Conservation (phyloP, 2,329 filamentous ascomycete species). For the Colletotrichum kahawae region DNA sequence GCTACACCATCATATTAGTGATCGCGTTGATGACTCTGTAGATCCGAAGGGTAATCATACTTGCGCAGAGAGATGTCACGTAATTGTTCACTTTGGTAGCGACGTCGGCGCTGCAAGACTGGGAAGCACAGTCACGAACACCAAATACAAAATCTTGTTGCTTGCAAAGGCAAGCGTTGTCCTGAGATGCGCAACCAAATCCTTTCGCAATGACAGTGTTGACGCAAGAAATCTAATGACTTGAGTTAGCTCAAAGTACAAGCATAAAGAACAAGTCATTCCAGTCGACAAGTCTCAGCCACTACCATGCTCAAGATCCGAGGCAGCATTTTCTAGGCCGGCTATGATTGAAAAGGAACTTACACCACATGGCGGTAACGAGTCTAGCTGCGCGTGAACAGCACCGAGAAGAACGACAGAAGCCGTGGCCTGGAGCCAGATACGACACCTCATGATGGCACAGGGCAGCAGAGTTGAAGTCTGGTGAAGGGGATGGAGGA, state of each 20-base stretch:
- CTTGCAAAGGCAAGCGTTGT: constrained; percentile 44
- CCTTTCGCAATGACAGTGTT: constrained; percentile 21
- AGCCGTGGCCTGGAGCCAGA: neutral
- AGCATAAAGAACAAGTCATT: neutral
- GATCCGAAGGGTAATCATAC: constrained; percentile 25
- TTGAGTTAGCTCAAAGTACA: neutral
- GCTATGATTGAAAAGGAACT: neutral
- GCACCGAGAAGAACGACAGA: neutral
- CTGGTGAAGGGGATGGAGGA: neutral
- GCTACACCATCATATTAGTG: neutral
- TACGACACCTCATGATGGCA: neutral
- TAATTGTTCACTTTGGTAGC: constrained; percentile 33
- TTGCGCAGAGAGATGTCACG: constrained; percentile 30
- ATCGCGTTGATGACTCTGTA: neutral
- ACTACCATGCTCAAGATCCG: neutral
- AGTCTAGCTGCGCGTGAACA: constrained; percentile 9
- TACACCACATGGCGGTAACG: constrained; percentile 21
- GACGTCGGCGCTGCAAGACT: constrained; percentile 31
- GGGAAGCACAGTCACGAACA: constrained; percentile 45
- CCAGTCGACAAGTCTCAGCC: neutral
- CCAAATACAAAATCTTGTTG: constrained; percentile 37
- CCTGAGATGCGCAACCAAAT: constrained; percentile 30
- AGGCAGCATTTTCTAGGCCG: neutral
- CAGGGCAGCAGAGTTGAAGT: neutral
- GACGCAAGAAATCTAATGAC: constrained; percentile 6